phyloP scores from a whole-genome alignment of 1,284 basidiomycete species.

The Uromyces viciae-fabae region DNA sequence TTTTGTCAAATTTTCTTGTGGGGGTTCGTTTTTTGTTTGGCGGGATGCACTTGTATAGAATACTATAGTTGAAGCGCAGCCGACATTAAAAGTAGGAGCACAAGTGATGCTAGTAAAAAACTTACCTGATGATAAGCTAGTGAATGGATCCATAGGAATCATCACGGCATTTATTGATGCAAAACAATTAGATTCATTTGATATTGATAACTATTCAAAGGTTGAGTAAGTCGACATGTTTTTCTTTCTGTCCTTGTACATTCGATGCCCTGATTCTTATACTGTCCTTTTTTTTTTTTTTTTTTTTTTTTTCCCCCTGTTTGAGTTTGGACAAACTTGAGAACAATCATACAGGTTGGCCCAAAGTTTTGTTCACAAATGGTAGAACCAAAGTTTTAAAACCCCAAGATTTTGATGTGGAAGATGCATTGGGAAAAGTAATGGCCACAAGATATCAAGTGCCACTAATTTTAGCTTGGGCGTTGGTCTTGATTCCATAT shows the following conservation, averaged over 20 bases:
- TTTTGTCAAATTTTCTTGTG: conserved; percentile 42
- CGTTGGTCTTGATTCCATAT: conserved; percentile 1
- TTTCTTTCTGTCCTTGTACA: not conserved
- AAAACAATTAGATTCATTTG: too few species aligned
- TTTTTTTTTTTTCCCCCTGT: too few species aligned
- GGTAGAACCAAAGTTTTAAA: conserved; percentile 53
- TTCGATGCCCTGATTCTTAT: not conserved
- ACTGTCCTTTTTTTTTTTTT: too few species aligned
- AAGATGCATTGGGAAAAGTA: conserved; percentile 55
- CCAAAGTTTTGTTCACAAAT: conserved; percentile 48
- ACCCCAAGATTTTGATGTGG: conserved; percentile 46
- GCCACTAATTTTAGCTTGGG: conserved; percentile 41
- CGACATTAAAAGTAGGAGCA: conserved; percentile 67
- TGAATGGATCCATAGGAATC: conserved; percentile 77
- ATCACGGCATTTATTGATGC: conserved; percentile 73
- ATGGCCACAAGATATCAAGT: conserved; percentile 46
- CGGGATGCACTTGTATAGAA: conserved; percentile 48
- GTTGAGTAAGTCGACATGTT: too few species aligned
- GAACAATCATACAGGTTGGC: conserved; percentile 49
- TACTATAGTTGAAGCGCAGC: conserved; percentile 54
- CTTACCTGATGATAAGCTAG: conserved; percentile 65
- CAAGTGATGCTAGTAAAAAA: conserved; percentile 72
- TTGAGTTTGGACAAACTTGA: too few species aligned
- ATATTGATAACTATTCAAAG: too few species aligned
- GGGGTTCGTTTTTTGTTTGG: conserved; percentile 45